These are phyloP conservation scores for Nemophila menziesii DNA, from an alignment of 257 asterid species.

Conservation along the genomic window DNA sequence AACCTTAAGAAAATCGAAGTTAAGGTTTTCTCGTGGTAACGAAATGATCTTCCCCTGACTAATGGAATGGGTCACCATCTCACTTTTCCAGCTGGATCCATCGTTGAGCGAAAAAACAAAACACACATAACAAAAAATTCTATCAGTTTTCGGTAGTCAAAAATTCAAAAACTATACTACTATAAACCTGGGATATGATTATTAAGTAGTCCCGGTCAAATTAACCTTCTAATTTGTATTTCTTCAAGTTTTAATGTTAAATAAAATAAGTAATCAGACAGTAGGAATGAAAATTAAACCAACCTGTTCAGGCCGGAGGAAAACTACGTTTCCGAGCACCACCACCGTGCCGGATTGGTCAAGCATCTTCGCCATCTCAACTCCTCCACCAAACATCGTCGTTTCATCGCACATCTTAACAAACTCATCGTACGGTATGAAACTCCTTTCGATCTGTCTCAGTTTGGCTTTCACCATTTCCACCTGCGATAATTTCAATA, in stretches of 20 bases:
- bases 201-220: background rate
- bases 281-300: slow-evolving; percentile 6
- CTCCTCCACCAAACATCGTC: slow-evolving; percentile 30
- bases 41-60: slow-evolving; percentile 33
- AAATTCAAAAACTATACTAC: slow-evolving; percentile 8
- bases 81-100: slow-evolving; percentile 71
- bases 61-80: slow-evolving; percentile 59
- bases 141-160: slow-evolving; percentile 53
- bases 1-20: no score
- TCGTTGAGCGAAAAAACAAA: slow-evolving; percentile 27
- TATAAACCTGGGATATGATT: background rate
- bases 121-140: slow-evolving; percentile 28
- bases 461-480: slow-evolving; percentile 54
- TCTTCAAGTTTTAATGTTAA: slow-evolving; percentile 1
- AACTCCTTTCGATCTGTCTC: slow-evolving; percentile 30
- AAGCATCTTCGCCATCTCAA: slow-evolving; percentile 49
- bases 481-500: slow-evolving; percentile 52
- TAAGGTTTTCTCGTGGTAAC: no score
- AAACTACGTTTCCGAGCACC: slow-evolving; percentile 61
- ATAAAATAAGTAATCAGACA: background rate
- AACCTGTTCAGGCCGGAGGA: slow-evolving; percentile 73
- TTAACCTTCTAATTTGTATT: background rate
- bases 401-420: slow-evolving; percentile 34
- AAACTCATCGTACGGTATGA: slow-evolving; percentile 34
- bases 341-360: slow-evolving; percentile 71